A percentile compares a stretch with the other conserved stretches of the same genome.
phyloP scores from a whole-genome alignment of 2,329 filamentous ascomycete genomes.

The Thermothelomyces thermophilus region DNA sequence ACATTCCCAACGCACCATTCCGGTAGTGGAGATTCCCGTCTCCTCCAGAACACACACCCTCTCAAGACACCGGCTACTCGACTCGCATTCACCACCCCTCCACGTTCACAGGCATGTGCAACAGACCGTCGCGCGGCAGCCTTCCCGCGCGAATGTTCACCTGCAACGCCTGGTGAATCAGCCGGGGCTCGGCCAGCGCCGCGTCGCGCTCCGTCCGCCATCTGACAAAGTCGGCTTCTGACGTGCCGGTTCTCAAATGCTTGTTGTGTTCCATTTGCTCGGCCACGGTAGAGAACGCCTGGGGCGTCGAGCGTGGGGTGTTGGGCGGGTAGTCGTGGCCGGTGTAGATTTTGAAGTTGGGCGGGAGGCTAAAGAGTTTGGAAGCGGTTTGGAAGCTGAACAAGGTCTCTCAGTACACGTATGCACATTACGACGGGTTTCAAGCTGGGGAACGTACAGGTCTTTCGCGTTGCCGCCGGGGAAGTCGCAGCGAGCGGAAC shows the following conservation, averaged over 20 bases:
- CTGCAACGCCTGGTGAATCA: conserved; percentile 47
- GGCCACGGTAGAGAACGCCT: conserved; percentile 39
- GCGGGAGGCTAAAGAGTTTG: conserved; percentile 38
- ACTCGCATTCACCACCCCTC: background rate
- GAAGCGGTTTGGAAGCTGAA: conserved; percentile 34
- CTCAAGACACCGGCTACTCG: background rate
- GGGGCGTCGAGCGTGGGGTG: conserved; percentile 24
- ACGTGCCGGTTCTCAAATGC: conserved; percentile 39
- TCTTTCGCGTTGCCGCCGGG: conserved; percentile 42
- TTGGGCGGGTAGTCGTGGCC: conserved; percentile 49
- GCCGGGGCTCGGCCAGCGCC: conserved; percentile 37
- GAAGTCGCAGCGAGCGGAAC: conserved; percentile 49
- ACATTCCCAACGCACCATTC: too few species aligned
- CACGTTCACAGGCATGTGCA: conserved; percentile 17
- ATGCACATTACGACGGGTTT: background rate
- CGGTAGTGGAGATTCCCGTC: too few species aligned
- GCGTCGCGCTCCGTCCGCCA: conserved; percentile 40
- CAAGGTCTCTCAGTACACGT: background rate
- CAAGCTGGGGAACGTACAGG: conserved; percentile 26
- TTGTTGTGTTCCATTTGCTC: conserved; percentile 42
- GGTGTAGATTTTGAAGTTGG: conserved; percentile 42
- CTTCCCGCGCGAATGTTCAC: conserved; percentile 45
- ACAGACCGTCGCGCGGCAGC: conserved; percentile 31
- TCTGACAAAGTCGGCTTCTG: conserved; percentile 38
- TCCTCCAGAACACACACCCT: too few species aligned